Conservation (phyloP, 495 filamentous ascomycete genomes). For the Neurospora pannonica region DNA sequence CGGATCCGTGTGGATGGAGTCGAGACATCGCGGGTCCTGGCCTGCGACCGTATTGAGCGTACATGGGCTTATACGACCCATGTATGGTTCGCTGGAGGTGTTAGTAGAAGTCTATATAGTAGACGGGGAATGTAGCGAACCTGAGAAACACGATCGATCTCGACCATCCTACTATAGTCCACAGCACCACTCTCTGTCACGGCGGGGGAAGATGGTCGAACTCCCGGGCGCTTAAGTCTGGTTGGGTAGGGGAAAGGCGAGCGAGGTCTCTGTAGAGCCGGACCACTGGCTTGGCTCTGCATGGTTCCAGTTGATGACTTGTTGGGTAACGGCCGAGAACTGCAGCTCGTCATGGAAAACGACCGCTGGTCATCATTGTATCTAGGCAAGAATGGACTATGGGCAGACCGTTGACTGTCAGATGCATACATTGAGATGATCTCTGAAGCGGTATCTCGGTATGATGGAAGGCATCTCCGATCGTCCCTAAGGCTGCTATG, state of each 20-base stretch:
- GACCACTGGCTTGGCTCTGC: slow-evolving; percentile 29
- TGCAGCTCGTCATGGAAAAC: slow-evolving; percentile 50
- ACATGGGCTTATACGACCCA: slow-evolving; percentile 32
- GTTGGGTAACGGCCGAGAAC: slow-evolving; percentile 39
- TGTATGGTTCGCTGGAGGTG: slow-evolving; percentile 29
- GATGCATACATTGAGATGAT: slow-evolving; percentile 40
- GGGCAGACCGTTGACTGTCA: slow-evolving; percentile 32
- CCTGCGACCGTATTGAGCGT: slow-evolving; percentile 26
- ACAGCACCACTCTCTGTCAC: slow-evolving; percentile 39
- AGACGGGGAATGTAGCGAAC: slow-evolving; percentile 18
- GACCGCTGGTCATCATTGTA: slow-evolving; percentile 39
- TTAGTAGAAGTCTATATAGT: background rate
- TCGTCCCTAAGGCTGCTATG: slow-evolving; percentile 11
- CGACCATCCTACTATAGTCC: slow-evolving; percentile 42
- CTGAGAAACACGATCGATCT: slow-evolving; percentile 36
- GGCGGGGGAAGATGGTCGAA: slow-evolving; percentile 55
- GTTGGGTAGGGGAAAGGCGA: slow-evolving; percentile 57
- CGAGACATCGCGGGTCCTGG: slow-evolving; percentile 21
- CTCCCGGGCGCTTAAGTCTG: slow-evolving; percentile 53
- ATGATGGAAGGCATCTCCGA: slow-evolving; percentile 29
- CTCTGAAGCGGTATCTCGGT: slow-evolving; percentile 35
- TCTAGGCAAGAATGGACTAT: slow-evolving; percentile 27
- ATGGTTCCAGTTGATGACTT: slow-evolving; percentile 46
- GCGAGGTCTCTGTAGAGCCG: slow-evolving; percentile 41
- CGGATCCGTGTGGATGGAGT: slow-evolving; percentile 27